phyloP scores from a whole-genome alignment of 2,329 filamentous ascomycete species.

The Phaeosphaeriaceae sp. region DNA sequence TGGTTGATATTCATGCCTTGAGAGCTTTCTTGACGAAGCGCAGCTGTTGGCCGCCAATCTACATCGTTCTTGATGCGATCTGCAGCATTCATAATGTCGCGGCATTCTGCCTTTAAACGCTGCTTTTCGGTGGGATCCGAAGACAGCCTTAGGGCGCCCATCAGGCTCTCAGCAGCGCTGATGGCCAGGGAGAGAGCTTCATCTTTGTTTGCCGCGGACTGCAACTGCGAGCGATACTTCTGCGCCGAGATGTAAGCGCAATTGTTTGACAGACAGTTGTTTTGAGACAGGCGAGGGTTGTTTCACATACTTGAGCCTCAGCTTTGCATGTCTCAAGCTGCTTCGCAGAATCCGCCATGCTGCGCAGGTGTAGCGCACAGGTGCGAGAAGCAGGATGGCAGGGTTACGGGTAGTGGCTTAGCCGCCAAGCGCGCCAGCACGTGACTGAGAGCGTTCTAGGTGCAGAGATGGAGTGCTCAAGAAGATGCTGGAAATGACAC shows the following conservation, averaged over 20 bases:
- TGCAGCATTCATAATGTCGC: conserved; percentile 72
- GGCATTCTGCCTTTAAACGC: conserved; percentile 72
- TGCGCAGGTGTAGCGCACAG: conserved; percentile 1
- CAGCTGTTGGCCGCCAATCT: conserved; percentile 29
- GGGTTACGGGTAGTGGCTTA: conserved; percentile 3
- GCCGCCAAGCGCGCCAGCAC: conserved; percentile 12
- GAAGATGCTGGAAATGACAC: not conserved
- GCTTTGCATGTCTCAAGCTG: conserved; percentile 40
- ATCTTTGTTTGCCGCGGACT: conserved; percentile 59
- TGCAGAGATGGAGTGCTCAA: not conserved
- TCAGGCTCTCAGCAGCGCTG: conserved; percentile 78
- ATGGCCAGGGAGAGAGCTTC: conserved; percentile 79
- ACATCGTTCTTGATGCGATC: conserved; percentile 72
- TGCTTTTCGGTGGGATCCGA: conserved; percentile 68
- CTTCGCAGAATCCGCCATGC: conserved; percentile 36
- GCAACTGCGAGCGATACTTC: conserved; percentile 53
- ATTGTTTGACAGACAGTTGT: not conserved
- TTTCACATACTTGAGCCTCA: conserved; percentile 43
- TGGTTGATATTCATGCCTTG: conserved; percentile 25
- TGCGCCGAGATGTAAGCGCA: conserved; percentile 25
- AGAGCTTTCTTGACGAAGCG: conserved; percentile 9
- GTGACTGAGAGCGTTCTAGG: conserved; percentile 1
- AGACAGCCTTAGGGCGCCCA: conserved; percentile 73
- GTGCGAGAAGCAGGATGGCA: not conserved
- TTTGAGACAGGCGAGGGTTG: not conserved